Evolutionary conservation across 192 early-diverging fungal species (phyloP), one percentile per base, ranked within the genome.

Genomic region (Glomus cerebriforme): DNA sequence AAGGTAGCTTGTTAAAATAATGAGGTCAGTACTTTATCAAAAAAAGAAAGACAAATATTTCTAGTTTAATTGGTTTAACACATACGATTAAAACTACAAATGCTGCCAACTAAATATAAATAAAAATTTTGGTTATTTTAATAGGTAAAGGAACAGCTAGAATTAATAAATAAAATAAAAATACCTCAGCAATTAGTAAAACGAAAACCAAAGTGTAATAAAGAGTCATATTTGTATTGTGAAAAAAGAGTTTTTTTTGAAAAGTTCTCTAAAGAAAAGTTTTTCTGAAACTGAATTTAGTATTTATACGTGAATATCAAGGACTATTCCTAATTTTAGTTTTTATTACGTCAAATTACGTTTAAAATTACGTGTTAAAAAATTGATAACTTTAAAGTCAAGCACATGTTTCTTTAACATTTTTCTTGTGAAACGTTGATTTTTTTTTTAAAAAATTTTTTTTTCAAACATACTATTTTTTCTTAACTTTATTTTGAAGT

Each of bases 1-100:
- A 76, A 19, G 88, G 88, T 29, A 89, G 58, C 88, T 89, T 65
- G 15, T 31, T 32, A 29, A 26, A 32, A 32, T 65, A 65, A 65
- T 6, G 22, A 31, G 13, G 6, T 29, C 3, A 65, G 31, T 12
- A 17, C 26, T 31, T 31, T 15, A n/a, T 65, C 5, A 31, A 15
- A 31, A 24, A 2, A 65, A 1, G 17, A 27, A 15, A 65, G 4
- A 65, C 2, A 62, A 62, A 62, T 26, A 24, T 8, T 8, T 19
- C 24, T 19, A 17, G 7, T 54, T 54, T 22, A n/a, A 54, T 54
- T 17, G 19, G 17, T 7, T 5, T 43, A 32, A 65, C 15, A 65
- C 63, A 15, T 31, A 65, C 63, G 27, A 65, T 65, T n/a, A 65
- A 31, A 65, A 65, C 26, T 27, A 65, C 27, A 17, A 65, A 65